A percentile compares a stretch with the other conserved stretches of the same genome.
These are phyloP conservation scores for Parachlorella kessleri DNA, from an alignment of 139 green algal species.

Conservation along the genomic window DNA sequence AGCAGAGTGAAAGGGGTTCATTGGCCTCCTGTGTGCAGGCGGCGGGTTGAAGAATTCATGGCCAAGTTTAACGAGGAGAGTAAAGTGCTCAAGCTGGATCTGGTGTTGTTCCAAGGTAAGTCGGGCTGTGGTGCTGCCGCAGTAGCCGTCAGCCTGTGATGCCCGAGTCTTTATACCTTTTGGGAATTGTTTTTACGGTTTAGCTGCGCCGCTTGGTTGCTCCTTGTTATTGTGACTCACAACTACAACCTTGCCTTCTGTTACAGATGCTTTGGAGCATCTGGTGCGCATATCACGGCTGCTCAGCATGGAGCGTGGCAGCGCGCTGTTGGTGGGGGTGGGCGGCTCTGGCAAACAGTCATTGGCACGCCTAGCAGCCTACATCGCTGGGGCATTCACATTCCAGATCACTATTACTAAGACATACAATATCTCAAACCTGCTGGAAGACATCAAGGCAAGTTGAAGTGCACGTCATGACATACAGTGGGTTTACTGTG, in stretches of 20 bases:
- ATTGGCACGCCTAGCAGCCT: conserved; percentile 75
- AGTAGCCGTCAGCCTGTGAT: too few relatives aligned
- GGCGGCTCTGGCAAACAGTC: conserved; percentile 93
- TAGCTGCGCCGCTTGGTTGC: too few relatives aligned
- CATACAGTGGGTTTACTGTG: too few relatives aligned
- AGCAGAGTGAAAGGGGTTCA: too few relatives aligned
- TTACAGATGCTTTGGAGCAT: conserved; percentile 84
- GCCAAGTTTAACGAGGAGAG: conserved; percentile 81
- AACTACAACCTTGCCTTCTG: not conserved
- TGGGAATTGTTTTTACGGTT: too few relatives aligned
- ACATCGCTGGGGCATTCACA: conserved; percentile 64
- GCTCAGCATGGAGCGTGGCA: conserved; percentile 85
- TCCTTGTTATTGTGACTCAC: too few relatives aligned
- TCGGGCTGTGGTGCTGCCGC: too few relatives aligned
- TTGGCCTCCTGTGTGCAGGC: too few relatives aligned
- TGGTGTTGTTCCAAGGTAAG: conserved; percentile 89
- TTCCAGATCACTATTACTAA: conserved; percentile 86
- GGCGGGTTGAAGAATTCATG: conserved; percentile 35
- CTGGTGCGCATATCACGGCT: conserved; percentile 87
- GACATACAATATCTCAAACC: conserved; percentile 88
- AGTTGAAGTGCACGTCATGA: not conserved
- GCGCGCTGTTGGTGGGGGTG: conserved; percentile 92
- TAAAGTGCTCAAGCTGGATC: conserved; percentile 65
- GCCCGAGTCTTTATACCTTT: too few relatives aligned
- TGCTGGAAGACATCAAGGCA: conserved; percentile 96